phyloP scores from a whole-genome alignment of 2,329 filamentous ascomycete species.

The Diaporthe batatas region DNA sequence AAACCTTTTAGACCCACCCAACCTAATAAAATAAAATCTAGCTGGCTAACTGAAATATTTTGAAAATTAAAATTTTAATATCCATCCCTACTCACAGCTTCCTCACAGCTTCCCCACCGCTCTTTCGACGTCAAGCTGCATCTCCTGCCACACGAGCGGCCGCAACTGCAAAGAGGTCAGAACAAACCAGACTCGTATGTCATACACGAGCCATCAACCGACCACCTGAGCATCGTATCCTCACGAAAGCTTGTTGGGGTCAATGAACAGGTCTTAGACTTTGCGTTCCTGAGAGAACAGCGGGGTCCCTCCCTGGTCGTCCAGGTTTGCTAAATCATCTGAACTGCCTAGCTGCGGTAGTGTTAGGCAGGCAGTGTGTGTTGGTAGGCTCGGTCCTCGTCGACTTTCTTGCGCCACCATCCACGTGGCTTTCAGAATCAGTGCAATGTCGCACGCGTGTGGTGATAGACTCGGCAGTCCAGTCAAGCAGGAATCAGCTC shows the following conservation, averaged over 20 bases:
- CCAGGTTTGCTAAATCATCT: constrained; percentile 12
- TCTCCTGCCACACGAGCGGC: constrained; percentile 44
- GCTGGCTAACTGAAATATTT: too few relatives aligned
- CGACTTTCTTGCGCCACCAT: background rate
- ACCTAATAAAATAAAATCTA: too few relatives aligned
- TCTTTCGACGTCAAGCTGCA: constrained; percentile 42
- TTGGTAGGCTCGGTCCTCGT: background rate
- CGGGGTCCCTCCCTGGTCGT: constrained; percentile 23
- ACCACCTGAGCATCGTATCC: background rate
- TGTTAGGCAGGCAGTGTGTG: constrained; percentile 12
- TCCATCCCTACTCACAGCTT: too few relatives aligned
- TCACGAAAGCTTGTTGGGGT: background rate
- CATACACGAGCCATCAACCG: background rate
- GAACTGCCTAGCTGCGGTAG: background rate
- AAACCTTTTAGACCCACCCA: too few relatives aligned
- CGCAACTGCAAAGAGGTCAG: constrained; percentile 48
- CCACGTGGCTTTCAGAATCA: background rate
- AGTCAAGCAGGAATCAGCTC: background rate
- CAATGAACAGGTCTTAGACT: background rate
- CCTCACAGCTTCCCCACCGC: constrained; percentile 33
- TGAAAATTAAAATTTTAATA: too few relatives aligned
- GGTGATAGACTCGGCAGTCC: background rate
- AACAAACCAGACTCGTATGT: background rate
- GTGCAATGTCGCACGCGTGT: background rate
- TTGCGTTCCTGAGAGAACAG: constrained; percentile 9